Evolutionary conservation across 331 rosid species (phyloP).

Genomic region (Prunus yedoensis): DNA sequence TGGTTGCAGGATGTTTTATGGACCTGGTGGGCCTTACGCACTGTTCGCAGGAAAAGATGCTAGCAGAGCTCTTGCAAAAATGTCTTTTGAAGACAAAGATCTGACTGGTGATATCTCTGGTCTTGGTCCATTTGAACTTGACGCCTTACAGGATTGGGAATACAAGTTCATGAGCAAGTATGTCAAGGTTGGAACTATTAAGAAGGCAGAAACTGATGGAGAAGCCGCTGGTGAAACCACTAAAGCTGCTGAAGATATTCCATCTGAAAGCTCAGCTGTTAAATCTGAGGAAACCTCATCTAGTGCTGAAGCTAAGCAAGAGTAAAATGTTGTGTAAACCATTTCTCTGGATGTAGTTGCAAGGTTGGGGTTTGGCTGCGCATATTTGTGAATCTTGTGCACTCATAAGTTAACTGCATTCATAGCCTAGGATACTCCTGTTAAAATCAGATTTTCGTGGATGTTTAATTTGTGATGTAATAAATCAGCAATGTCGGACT

Average conservation of each 20-base stretch:
- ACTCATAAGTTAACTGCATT: constrained; percentile 18
- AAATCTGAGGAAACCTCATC: constrained; percentile 50
- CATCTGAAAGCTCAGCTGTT: constrained; percentile 48
- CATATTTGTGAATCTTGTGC: constrained; percentile 18
- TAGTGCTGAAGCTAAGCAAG: constrained; percentile 35
- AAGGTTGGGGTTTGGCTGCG: constrained; percentile 16
- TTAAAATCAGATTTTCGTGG: constrained; percentile 15
- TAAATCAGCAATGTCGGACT: constrained; percentile 16
- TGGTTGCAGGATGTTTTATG: constrained; percentile 73
- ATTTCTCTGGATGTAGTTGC: constrained; percentile 16
- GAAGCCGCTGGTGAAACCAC: constrained; percentile 48
- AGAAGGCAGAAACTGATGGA: constrained; percentile 42
- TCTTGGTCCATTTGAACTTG: constrained; percentile 78
- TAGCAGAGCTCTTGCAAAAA: constrained; percentile 91
- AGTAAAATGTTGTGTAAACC: constrained; percentile 16
- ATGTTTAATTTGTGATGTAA: constrained; percentile 30
- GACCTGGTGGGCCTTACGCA: constrained; percentile 93
- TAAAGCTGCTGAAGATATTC: constrained; percentile 44
- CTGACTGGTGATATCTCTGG: constrained; percentile 79
- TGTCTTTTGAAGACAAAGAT: constrained; percentile 92
- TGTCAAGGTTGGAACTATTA: constrained; percentile 71
- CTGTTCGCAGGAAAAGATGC: constrained; percentile 93
- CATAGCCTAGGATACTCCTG: constrained; percentile 20
- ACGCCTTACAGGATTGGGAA: constrained; percentile 94
- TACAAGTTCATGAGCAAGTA: constrained; percentile 89